A percentile compares a stretch with the other conserved stretches of the same genome.
Conservation (phyloP, 1,139 yeast species). For the Meyerozyma smithsonii region DNA sequence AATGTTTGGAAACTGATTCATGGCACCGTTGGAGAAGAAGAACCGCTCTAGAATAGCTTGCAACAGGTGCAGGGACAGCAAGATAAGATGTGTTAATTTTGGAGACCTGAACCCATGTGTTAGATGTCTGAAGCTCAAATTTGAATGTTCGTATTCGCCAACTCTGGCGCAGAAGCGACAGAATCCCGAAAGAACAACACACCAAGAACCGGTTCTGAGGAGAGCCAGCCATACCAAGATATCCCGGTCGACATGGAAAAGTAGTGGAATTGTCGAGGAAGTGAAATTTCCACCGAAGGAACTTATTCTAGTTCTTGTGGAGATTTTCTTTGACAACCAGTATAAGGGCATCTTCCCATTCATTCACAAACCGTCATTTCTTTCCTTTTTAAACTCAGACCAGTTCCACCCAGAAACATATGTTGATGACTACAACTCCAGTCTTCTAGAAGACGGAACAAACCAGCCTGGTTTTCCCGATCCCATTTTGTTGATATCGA, state of each 20-base stretch:
- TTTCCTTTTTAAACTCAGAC: slow-evolving; percentile 21
- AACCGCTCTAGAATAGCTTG: neutral
- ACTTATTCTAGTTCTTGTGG: slow-evolving; percentile 21
- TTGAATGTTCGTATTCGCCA: neutral
- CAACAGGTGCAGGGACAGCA: slow-evolving; percentile 1
- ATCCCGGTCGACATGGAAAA: too few relatives aligned
- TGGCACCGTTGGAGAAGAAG: slow-evolving; percentile 1
- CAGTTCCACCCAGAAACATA: slow-evolving; percentile 26
- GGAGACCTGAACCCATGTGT: neutral
- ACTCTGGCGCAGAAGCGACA: neutral
- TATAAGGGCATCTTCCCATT: slow-evolving; percentile 31
- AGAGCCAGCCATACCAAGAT: neutral
- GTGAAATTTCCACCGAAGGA: slow-evolving; percentile 20
- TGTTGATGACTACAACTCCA: slow-evolving; percentile 17
- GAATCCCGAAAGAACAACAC: neutral
- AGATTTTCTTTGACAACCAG: slow-evolving; percentile 29
- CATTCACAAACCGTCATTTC: slow-evolving; percentile 27
- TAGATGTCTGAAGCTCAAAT: neutral
- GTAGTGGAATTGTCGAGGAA: neutral
- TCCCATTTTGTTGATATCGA: slow-evolving; percentile 28
- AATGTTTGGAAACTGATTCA: neutral
- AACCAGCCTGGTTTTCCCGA: slow-evolving; percentile 20
- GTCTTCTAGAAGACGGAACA: slow-evolving; percentile 12
- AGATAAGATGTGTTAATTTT: neutral
- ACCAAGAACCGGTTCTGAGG: neutral